Evolutionary conservation across 495 filamentous ascomycete species (phyloP), one percentile per base, ranked within the genome.

Genomic region (Aspergillus saccharolyticus): DNA sequence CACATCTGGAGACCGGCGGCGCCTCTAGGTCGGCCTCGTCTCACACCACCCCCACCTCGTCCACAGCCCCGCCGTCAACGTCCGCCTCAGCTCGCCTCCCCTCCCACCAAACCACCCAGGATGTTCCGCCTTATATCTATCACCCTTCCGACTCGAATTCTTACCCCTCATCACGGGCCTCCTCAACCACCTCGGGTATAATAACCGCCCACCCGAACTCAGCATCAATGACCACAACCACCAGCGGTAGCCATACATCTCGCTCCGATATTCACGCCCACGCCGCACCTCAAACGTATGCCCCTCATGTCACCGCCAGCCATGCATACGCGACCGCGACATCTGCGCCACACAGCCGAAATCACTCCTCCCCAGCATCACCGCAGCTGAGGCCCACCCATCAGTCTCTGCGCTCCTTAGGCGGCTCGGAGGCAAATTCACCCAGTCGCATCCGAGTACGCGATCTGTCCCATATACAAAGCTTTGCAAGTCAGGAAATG

Each of bases 391-490:
- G 79, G 56, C 78, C 81, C n/a, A 83, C 81, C 25, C 63, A 71
- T 48, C 71, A 64, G 21, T 80, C 83, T 3, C 71, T 75, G 54
- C 67, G 77, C 43, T 81, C 82, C 1, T 66, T 83, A 0, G 67
- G 68, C 14, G 79, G 78, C 15, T 85, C 80, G 15, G 71, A 78
- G 44, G 78, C 84, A 8, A 81, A 77, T 39, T 91, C 89, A 4
- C 88, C 89, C 21, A 83, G 78, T 53, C 86, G 86, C 47, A 89
- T 97, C 69, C 87, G 84, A 63, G 88, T 97, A 30, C 85, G 88
- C 58, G 88, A 91, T 70, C 77, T 97, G 19, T 85, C 85, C 21
- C 92, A 97, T 70, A 93, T 97, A 56, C 89, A 92, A 67, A 90
- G 87, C 64, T 88, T 97, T 55, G 90, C 89, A 42, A 86, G 76